Conservation (phyloP, 2,329 filamentous ascomycete species). For the Paraphaeosphaeria minitans region DNA sequence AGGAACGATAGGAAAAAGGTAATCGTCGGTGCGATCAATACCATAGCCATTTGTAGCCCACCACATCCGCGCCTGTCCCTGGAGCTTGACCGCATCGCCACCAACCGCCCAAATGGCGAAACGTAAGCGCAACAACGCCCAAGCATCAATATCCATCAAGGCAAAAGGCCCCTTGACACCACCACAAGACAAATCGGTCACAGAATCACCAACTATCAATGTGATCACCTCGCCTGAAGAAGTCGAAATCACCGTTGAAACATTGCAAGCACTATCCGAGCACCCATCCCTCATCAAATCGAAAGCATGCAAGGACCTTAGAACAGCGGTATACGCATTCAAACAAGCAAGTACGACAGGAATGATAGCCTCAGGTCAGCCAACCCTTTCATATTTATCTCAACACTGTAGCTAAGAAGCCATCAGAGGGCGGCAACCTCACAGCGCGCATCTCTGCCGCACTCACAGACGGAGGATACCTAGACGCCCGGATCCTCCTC, state of each 20-base stretch:
- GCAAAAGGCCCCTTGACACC: slow-evolving; percentile 30
- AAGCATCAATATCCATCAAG: slow-evolving; percentile 29
- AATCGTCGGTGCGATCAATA: not conserved
- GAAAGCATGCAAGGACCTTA: slow-evolving; percentile 69
- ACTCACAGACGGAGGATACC: slow-evolving; percentile 67
- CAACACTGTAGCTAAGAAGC: no score
- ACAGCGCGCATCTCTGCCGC: slow-evolving; percentile 70
- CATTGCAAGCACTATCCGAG: slow-evolving; percentile 61
- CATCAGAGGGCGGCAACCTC: slow-evolving; percentile 63
- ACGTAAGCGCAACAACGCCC: slow-evolving; percentile 33
- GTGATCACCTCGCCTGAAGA: slow-evolving; percentile 67
- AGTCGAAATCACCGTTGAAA: slow-evolving; percentile 70
- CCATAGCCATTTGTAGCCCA: not conserved
- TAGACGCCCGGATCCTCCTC: slow-evolving; percentile 68
- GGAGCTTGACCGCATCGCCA: not conserved
- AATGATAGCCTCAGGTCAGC: slow-evolving; percentile 60
- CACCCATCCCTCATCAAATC: slow-evolving; percentile 70
- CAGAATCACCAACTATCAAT: slow-evolving; percentile 58
- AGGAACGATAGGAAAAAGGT: not conserved
- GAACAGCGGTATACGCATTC: slow-evolving; percentile 71
- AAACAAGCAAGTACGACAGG: slow-evolving; percentile 71
- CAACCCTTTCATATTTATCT: no score
- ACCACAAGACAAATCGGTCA: slow-evolving; percentile 26
- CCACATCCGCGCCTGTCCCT: not conserved
- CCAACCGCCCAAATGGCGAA: slow-evolving; percentile 28